Conservation (phyloP, 2,329 filamentous ascomycete genomes). For the Cladosporium oxysporum region DNA sequence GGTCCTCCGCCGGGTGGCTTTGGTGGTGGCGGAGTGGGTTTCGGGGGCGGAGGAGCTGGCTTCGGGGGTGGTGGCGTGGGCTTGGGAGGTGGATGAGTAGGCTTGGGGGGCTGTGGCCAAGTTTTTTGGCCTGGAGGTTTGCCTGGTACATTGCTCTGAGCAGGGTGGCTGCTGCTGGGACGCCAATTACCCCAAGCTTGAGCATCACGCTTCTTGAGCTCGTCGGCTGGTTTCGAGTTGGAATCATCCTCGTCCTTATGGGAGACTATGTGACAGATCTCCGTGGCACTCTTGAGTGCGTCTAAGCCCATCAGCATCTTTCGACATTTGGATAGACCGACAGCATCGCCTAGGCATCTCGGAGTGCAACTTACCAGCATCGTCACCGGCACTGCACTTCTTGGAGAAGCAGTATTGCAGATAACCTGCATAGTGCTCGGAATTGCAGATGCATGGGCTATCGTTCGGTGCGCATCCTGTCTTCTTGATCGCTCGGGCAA, state of each 20-base stretch:
- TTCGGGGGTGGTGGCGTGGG: not conserved
- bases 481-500: constrained; percentile 1
- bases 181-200: not conserved
- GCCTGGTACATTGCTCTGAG: too few species aligned
- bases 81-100: not conserved
- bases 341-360: not conserved
- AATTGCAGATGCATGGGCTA: not conserved
- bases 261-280: not conserved
- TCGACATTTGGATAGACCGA: not conserved
- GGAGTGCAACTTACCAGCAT: not conserved
- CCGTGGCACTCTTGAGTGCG: not conserved
- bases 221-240: not conserved
- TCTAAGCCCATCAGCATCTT: not conserved
- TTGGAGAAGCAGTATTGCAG: constrained; percentile 1
- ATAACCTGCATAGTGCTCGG: not conserved
- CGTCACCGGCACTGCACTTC: constrained; percentile 1
- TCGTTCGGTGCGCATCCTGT: not conserved
- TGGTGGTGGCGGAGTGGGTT: not conserved
- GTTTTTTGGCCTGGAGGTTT: too few species aligned
- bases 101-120: not conserved
- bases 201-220: not conserved
- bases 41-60: not conserved
- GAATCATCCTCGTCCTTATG: not conserved
- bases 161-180: not conserved
- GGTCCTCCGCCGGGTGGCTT: not conserved